These are phyloP conservation scores for Endoconidiophora polonica DNA, from an alignment of 2,329 filamentous ascomycete genomes.

Conservation along the genomic window DNA sequence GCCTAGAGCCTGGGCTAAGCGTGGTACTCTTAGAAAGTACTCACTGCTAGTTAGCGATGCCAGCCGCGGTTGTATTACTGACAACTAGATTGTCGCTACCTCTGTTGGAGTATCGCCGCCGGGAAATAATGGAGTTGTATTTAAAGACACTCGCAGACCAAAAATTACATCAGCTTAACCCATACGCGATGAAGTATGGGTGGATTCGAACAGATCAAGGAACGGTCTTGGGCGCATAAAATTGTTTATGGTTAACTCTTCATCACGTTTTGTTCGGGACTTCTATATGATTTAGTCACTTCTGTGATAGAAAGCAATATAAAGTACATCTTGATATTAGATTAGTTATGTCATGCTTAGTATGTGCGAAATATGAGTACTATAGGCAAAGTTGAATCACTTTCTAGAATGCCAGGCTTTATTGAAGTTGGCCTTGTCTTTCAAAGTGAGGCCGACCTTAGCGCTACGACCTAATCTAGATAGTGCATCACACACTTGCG, in stretches of 20 bases:
- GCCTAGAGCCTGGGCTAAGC: slow-evolving; percentile 30
- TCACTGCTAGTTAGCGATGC: slow-evolving; percentile 41
- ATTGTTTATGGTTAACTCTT: slow-evolving; percentile 8
- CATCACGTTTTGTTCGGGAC: slow-evolving; percentile 4
- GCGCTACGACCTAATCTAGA: slow-evolving; percentile 79
- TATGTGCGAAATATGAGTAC: neutral
- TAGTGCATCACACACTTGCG: slow-evolving; percentile 67
- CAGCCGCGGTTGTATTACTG: slow-evolving; percentile 42
- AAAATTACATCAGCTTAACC: neutral
- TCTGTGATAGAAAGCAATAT: neutral
- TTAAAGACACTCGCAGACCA: neutral
- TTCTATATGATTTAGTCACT: neutral
- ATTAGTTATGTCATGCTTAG: neutral
- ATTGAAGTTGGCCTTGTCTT: slow-evolving; percentile 72
- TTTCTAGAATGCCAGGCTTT: slow-evolving; percentile 40
- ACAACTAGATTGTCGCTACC: slow-evolving; percentile 16
- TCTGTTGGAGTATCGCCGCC: neutral
- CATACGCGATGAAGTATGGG: neutral
- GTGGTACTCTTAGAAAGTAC: slow-evolving; percentile 57
- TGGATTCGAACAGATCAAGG: slow-evolving; percentile 3
- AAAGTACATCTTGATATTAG: neutral
- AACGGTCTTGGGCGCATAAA: slow-evolving; percentile 9
- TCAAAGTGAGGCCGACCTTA: slow-evolving; percentile 66
- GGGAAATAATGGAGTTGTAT: neutral
- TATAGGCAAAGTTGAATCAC: slow-evolving; percentile 10